Evolutionary conservation across 1,284 basidiomycete genomes (phyloP).

Genomic region (Trametes versicolor): DNA sequence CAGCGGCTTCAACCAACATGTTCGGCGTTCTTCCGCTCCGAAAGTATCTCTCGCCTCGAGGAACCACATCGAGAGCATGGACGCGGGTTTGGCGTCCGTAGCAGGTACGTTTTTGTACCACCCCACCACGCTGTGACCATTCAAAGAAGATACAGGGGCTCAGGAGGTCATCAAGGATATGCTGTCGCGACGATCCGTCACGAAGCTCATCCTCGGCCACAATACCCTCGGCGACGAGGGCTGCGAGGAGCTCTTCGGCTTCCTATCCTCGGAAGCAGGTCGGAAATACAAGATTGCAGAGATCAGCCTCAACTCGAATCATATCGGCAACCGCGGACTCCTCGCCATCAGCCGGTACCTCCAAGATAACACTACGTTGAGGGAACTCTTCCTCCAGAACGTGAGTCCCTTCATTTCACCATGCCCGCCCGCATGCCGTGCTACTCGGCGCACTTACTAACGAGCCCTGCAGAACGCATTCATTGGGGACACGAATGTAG

Average conservation of each 20-base stretch:
- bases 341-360: conserved; percentile 62
- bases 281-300: conserved; percentile 59
- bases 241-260: conserved; percentile 62
- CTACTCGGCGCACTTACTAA: neutral
- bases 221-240: conserved; percentile 70
- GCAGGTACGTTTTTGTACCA: conserved; percentile 26
- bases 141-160: conserved; percentile 51
- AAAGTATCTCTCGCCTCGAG: conserved; percentile 35
- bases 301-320: conserved; percentile 65
- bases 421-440: neutral
- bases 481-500: conserved; percentile 47
- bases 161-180: conserved; percentile 58
- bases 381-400: conserved; percentile 61
- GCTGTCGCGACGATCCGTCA: conserved; percentile 52
- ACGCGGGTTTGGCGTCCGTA: conserved; percentile 36
- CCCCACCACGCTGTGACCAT: neutral
- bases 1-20: conserved; percentile 12
- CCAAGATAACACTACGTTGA: conserved; percentile 55
- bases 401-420: conserved; percentile 49
- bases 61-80: conserved; percentile 39
- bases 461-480: conserved; percentile 54
- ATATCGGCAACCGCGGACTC: conserved; percentile 64
- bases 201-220: conserved; percentile 63
- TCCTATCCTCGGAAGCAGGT: conserved; percentile 59
- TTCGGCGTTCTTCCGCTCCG: conserved; percentile 25